Conservation (phyloP, 768 basidiomycete species). For the Coprinellus micaceus region DNA sequence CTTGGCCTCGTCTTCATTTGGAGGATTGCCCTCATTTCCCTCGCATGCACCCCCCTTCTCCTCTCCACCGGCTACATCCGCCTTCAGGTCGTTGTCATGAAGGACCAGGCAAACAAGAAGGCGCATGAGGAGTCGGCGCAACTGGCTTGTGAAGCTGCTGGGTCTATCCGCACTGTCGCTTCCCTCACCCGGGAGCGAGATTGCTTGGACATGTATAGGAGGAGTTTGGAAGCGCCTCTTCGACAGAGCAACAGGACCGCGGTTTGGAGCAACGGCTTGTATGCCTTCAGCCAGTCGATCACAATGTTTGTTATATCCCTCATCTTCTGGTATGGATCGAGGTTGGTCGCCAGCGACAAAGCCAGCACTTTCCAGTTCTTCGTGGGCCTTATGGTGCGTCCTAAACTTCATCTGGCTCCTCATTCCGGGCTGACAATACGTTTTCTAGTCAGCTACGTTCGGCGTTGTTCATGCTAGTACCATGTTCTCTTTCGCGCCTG, state of each 20-base stretch:
- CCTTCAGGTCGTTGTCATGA: constrained; percentile 74
- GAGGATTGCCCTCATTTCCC: constrained; percentile 67
- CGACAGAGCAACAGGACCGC: constrained; percentile 51
- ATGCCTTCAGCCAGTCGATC: constrained; percentile 64
- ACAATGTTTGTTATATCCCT: constrained; percentile 73
- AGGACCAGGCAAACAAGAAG: constrained; percentile 69
- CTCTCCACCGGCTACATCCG: constrained; percentile 71
- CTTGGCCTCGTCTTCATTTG: constrained; percentile 58
- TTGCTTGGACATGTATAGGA: constrained; percentile 53
- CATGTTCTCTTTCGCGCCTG: constrained; percentile 72
- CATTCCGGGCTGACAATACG: constrained; percentile 26
- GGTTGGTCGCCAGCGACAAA: constrained; percentile 46
- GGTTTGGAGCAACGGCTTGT: constrained; percentile 53
- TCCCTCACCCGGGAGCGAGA: constrained; percentile 75
- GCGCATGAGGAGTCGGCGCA: constrained; percentile 73
- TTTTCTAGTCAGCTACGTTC: constrained; percentile 48
- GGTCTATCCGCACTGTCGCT: constrained; percentile 80
- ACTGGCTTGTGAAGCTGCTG: constrained; percentile 83
- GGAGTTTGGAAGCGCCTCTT: constrained; percentile 65
- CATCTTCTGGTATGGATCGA: constrained; percentile 65
- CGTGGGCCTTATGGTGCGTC: constrained; percentile 64
- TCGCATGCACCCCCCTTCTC: constrained; percentile 61
- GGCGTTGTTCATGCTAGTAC: constrained; percentile 76
- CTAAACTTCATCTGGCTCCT: background rate
- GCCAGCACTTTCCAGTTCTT: constrained; percentile 60